Evolutionary conservation across 2,329 filamentous ascomycete species (phyloP).

Genomic region (Fusarium clavum): DNA sequence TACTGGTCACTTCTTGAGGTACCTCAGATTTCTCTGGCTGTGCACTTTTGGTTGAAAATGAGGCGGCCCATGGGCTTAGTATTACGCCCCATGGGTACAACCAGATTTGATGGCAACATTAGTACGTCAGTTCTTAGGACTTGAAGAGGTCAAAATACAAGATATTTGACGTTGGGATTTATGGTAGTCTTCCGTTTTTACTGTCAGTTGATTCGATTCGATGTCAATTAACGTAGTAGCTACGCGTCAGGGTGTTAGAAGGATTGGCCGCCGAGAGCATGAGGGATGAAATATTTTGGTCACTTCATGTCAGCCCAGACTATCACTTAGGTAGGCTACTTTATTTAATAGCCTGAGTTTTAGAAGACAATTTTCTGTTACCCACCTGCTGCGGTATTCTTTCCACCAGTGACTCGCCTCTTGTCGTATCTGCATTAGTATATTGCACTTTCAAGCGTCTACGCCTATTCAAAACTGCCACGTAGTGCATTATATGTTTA

Average conservation of each 20-base stretch:
- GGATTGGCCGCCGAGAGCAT: not conserved
- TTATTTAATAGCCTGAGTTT: not conserved
- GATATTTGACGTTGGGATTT: not conserved
- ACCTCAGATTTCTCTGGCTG: not conserved
- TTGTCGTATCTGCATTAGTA: not conserved
- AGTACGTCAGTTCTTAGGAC: not conserved
- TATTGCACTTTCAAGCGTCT: slow-evolving; percentile 11
- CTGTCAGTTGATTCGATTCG: not conserved
- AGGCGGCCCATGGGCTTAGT: slow-evolving; percentile 2
- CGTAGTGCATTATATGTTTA: not conserved
- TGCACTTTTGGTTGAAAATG: slow-evolving; percentile 5
- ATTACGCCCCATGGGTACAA: not conserved
- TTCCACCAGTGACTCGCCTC: not conserved
- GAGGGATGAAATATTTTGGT: not conserved
- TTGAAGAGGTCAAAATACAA: not conserved
- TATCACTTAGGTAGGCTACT: not conserved
- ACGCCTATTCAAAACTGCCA: not conserved
- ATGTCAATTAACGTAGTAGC: not conserved
- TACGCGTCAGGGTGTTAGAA: not conserved
- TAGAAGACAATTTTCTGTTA: not conserved
- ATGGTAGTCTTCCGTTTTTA: not conserved
- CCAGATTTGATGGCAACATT: not conserved
- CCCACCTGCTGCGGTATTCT: not conserved
- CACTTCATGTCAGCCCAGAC: not conserved
- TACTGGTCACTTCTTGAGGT: not conserved